Evolutionary conservation across 768 basidiomycete species (phyloP), one percentile per base, ranked within the genome.

Genomic region (Hericium coralloides): DNA sequence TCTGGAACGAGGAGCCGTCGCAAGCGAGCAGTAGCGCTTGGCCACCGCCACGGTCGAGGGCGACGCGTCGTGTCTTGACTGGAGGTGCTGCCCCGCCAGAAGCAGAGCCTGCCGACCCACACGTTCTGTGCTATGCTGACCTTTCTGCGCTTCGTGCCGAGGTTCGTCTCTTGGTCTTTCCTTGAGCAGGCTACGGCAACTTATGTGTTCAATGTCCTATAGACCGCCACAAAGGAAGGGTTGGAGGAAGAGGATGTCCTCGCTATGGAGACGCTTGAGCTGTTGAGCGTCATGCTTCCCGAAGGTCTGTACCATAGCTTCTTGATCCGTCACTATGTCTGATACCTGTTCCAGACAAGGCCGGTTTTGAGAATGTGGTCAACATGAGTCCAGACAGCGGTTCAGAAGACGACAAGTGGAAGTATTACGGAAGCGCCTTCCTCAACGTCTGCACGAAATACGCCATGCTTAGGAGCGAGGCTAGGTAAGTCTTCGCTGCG

Each of bases 271-370:
- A 66, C 66, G 12, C 55, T 80, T 41, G 63, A 74, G 60, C 63
- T 63, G 22, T 57, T 80, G 7, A 76, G 76, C 56, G 59, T 63
- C 5, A 69, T 67, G 12, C 70, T 73, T 53, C 79, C 79, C 1
- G 61, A 65, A 64, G 80, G 80, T 76, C 57, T 41, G 36, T 3
- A 6, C 9, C 2, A 31, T 25, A 6, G 15, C 5, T 15, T 43
- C 38, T 20, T 38, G 15, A 20, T 2, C n/a, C 22, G 37, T 51
- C 10, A 39, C 8, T 55, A 22, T 9, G 23, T 50, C 23, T 36
- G 53, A 23, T 53, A 58, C 52, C 55, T 56, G 25, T 23, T 38
- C 17, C 23, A 56, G 52, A 37, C 10, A 14, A n/a, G 17, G 6
- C 15, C 17, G 52, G 52, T 12, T 48, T 55, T 17, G 41, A 48